Evolutionary conservation across 176 grass and related monocot species (phyloP), one percentile per base, ranked within the genome.

Genomic region (Carex cristatella): DNA sequence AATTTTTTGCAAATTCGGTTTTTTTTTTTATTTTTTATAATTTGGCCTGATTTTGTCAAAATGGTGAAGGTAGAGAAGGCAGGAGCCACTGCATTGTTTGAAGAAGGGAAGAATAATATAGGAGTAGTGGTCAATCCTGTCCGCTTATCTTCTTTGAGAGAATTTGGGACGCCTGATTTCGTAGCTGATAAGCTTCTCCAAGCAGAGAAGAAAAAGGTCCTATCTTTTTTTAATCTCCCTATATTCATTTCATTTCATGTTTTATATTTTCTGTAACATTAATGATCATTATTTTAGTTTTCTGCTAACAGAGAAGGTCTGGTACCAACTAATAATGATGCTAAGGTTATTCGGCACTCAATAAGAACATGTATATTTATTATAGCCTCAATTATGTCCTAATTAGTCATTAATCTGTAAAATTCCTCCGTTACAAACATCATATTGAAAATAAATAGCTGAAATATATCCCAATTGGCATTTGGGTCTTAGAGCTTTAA

Each of bases 151-250:
- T 90, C 95, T 30, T 86, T 98, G 53, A 84, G 80, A 42, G 95
- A 98, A 33, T 98, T 98, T 30, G 95, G 93, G 33, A 93, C 93
- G 1, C 93, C 91, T n/a, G 86, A 94, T 61, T 94, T 98, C 1
- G 89, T 98, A 3, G 95, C 95, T 1, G 86, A 93, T 14, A 98
- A 91, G 78, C 92, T 98, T 81, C 77, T 98, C 42, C 93, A 92
- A 85, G 93, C 93, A 72, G 95, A 98, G 75, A 91, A 83, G 84
- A 93, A 89, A 89, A 98, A 98, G 95, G 95, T 98, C 53, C 58
- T 16, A 0, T 69, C 5, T 38, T 80, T 48, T 68, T 58, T 37
- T 60, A 13, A 0, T 4, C 7, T 16, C 3, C 7, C 46, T 79
- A 57, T 58, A 57, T 57, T 79, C 35, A 14, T 76, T 48, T 10